These are phyloP conservation scores for Leptographium wingfieldii DNA, from an alignment of 2,329 filamentous ascomycete species.

Conservation along the genomic window DNA sequence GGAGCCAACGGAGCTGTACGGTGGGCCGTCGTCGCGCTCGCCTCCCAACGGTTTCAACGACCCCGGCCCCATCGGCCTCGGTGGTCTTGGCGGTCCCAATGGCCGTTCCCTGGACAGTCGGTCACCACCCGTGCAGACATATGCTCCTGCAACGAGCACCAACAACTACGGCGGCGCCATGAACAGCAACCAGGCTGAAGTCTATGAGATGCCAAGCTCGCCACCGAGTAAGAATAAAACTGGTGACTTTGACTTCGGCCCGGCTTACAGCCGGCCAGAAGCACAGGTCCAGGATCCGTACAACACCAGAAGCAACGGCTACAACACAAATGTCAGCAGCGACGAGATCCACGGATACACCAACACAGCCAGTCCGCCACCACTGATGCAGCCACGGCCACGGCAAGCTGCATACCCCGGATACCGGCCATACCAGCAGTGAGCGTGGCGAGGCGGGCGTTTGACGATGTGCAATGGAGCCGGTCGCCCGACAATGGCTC, in stretches of 20 bases:
- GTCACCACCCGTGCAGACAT: neutral
- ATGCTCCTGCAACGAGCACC: neutral
- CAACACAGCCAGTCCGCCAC: conserved; percentile 5
- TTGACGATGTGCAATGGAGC: neutral
- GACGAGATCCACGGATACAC: conserved; percentile 2
- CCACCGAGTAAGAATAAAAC: conserved; percentile 9
- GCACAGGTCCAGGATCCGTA: neutral
- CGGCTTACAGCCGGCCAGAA: conserved; percentile 9
- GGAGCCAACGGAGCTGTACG: neutral
- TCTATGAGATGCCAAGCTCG: conserved; percentile 4
- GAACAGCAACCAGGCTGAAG: neutral
- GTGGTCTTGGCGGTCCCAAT: neutral
- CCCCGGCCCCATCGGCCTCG: too few relatives aligned
- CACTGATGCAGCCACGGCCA: conserved; percentile 10
- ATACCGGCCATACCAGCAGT: conserved; percentile 17
- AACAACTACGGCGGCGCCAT: neutral
- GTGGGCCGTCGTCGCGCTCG: neutral
- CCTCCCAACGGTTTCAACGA: neutral
- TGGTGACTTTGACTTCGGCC: conserved; percentile 13
- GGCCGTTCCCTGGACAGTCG: neutral
- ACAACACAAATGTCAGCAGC: neutral
- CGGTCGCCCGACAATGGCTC: neutral
- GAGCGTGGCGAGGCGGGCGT: neutral
- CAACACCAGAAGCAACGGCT: neutral
- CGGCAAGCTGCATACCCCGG: conserved; percentile 8